Percentiles rank a stretch among this genome's conserved stretches.
Evolutionary conservation across 2,329 filamentous ascomycete species (phyloP).

Genomic region (Neofusicoccum kwambonambiense): DNA sequence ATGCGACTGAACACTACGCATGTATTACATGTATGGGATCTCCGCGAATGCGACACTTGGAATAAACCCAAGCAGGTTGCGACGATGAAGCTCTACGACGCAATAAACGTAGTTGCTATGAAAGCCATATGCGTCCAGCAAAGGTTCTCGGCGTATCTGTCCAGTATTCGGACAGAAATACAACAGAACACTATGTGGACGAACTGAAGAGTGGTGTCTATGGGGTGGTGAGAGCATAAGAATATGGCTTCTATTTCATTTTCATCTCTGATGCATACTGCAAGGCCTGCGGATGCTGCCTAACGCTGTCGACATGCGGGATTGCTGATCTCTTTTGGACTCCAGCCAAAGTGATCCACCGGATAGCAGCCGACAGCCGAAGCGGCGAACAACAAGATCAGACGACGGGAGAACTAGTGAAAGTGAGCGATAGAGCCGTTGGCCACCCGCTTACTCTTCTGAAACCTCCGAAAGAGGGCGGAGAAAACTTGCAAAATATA

Average conservation of each 20-base stretch:
- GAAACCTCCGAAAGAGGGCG: not conserved
- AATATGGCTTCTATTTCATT: no score
- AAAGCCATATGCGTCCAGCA: not conserved
- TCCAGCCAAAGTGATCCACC: not conserved
- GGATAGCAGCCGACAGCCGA: not conserved
- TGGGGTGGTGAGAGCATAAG: no score
- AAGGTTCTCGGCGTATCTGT: no score
- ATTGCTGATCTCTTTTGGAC: not conserved
- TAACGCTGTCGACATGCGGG: not conserved
- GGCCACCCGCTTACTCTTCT: not conserved
- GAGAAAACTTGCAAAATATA: not conserved
- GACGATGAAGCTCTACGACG: not conserved
- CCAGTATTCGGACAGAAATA: not conserved
- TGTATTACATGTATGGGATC: not conserved
- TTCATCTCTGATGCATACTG: no score
- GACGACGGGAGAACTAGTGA: not conserved
- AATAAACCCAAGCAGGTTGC: not conserved
- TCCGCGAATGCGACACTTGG: not conserved
- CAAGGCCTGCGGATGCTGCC: no score
- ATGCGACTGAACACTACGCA: not conserved
- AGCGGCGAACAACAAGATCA: not conserved
- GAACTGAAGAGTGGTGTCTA: no score
- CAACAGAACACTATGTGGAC: not conserved
- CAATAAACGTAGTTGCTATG: not conserved
- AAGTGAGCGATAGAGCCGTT: not conserved